A percentile compares a stretch with the other conserved stretches of the same genome.
Conservation (phyloP, 257 asterid genomes). For the Fraxinus quadrangulata region DNA sequence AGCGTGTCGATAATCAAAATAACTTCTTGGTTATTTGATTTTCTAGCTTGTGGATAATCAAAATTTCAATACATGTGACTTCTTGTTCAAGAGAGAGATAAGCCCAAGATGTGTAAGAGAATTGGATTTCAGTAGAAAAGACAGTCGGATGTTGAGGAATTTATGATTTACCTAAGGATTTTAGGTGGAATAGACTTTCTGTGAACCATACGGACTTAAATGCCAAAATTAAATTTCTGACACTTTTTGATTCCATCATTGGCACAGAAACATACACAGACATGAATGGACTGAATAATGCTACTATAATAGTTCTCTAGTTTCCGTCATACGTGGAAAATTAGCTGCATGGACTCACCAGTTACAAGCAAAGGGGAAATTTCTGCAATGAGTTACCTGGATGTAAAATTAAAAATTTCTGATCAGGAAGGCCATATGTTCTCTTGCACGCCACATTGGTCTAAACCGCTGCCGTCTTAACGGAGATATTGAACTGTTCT, state of each 20-base stretch:
- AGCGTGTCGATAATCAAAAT: no score
- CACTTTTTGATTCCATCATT: not conserved
- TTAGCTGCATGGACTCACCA: conserved; percentile 13
- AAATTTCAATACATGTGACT: not conserved
- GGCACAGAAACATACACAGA: not conserved
- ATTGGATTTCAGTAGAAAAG: not conserved
- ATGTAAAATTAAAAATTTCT: conserved; percentile 94
- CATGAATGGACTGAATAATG: not conserved
- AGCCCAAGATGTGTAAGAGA: conserved; percentile 1
- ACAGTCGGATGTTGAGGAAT: not conserved
- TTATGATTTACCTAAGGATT: not conserved
- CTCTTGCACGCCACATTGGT: conserved; percentile 97
- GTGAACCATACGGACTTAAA: not conserved
- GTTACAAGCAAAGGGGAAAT: conserved; percentile 10
- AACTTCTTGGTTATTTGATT: no score
- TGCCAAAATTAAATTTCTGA: not conserved
- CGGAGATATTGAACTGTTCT: conserved; percentile 53
- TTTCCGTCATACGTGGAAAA: not conserved
- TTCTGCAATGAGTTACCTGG: conserved; percentile 54
- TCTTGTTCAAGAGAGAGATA: conserved; percentile 20
- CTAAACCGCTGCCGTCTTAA: conserved; percentile 73
- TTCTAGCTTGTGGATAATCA: not conserved
- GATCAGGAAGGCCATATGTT: conserved; percentile 97
- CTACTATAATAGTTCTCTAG: not conserved
- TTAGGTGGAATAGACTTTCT: not conserved